Evolutionary conservation across 495 filamentous ascomycete genomes (phyloP), one percentile per base, ranked within the genome.

Genomic region (Podospora pseudocomata): DNA sequence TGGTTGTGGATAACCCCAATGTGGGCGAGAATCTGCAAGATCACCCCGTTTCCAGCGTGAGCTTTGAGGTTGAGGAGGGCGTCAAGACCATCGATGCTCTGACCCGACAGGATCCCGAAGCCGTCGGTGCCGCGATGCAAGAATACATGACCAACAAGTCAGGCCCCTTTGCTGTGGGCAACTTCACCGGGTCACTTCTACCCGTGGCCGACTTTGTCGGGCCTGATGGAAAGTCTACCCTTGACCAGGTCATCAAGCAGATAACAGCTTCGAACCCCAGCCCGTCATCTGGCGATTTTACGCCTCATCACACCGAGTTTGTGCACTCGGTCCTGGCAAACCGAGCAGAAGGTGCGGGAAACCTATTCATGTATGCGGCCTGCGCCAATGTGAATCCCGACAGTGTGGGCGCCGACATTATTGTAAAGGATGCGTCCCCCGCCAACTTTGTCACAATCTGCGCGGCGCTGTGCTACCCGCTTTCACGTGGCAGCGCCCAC

Each of bases 41-140:
- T 15, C 63, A 65, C 20, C 63, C 63, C 9, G 34, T 44, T 39
- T 65, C 63, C 39, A 65, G 34, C 32, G 16, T 53, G 9, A 65
- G 63, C 20, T 65, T 65, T 26, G 34, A 65, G 18, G 63, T 65
- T 2, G 30, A 44, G 1, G 63, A 65, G 13, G 63, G 63, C 5
- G 63, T 65, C 34, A 65, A 65, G 30, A 65, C 63, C 3, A 49
- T 65, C 19, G 63, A 65, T 18, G 32, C 63, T 23, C 5, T 65
- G 16, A 30, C 34, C 2, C 63, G 63, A 5, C 63, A 65, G 20
- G 63, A 65, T 6, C 63, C 32, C 5, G 63, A 65, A 54, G 63
- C 63, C 6, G 4, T 65, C 3, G 27, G 19, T 30, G 19, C 58
- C 3, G 58, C 58, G 18, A 60, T 60, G 58, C 58, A 60, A 5